phyloP scores from a whole-genome alignment of 805 yeast species.

The Jamesozyma hellenica region DNA sequence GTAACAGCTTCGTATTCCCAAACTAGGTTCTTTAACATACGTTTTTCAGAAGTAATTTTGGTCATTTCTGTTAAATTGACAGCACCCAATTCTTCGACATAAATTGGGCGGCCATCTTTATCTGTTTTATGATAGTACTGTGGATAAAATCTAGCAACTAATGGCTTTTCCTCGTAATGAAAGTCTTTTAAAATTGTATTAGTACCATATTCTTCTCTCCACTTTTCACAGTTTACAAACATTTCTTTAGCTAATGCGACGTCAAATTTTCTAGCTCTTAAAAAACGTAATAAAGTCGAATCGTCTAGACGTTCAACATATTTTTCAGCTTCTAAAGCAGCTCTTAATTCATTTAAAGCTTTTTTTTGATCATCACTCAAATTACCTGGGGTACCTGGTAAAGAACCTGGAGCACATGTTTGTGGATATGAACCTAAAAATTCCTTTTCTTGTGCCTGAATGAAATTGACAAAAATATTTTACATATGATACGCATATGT shows the following conservation, averaged over 20 bases:
- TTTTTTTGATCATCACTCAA: slow-evolving; percentile 59
- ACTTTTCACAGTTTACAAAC: slow-evolving; percentile 79
- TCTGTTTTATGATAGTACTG: slow-evolving; percentile 97
- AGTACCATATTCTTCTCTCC: slow-evolving; percentile 84
- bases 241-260: slow-evolving; percentile 65
- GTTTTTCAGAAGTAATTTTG: slow-evolving; percentile 86
- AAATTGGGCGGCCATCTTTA: slow-evolving; percentile 93
- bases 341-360: slow-evolving; percentile 48
- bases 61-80: slow-evolving; percentile 87
- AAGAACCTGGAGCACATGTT: slow-evolving; percentile 46
- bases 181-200: slow-evolving; percentile 81
- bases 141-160: slow-evolving; percentile 84
- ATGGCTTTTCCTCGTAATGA: slow-evolving; percentile 85
- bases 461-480: not conserved
- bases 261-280: slow-evolving; percentile 93
- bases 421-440: slow-evolving; percentile 58
- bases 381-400: slow-evolving; percentile 75
- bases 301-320: slow-evolving; percentile 77
- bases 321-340: slow-evolving; percentile 50
- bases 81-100: slow-evolving; percentile 85
- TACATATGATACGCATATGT: too few species aligned
- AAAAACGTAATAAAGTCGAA: slow-evolving; percentile 71
- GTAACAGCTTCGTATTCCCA: slow-evolving; percentile 96
- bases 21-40: slow-evolving; percentile 90
- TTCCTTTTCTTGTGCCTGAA: slow-evolving; percentile 18